Evolutionary conservation across 306 rosid genomes (phyloP).

Genomic region (Ammopiptanthus mongolicus): DNA sequence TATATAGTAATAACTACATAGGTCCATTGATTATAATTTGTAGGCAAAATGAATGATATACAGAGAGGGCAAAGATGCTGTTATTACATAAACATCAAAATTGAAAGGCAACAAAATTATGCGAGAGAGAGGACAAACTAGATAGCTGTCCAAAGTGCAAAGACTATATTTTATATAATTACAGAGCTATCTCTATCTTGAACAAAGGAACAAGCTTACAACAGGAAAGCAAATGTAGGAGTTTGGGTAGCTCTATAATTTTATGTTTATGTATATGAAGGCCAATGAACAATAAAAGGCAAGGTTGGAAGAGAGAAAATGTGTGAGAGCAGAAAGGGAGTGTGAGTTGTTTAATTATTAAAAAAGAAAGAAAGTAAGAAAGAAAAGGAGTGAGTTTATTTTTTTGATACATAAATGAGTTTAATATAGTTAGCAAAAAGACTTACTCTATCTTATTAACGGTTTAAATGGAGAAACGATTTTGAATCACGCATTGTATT

Average conservation of each 20-base stretch:
- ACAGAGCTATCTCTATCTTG: background rate
- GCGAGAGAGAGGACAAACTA: conserved; percentile 20
- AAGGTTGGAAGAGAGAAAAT: background rate
- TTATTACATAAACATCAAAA: background rate
- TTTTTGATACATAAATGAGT: background rate
- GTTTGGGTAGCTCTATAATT: conserved; percentile 18
- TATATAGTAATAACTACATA: no score
- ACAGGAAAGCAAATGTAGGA: conserved; percentile 14
- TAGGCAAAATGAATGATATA: background rate
- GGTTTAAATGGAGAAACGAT: background rate
- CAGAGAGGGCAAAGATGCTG: background rate
- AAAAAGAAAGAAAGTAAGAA: no score
- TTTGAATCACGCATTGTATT: background rate
- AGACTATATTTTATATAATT: background rate
- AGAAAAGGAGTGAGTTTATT: background rate
- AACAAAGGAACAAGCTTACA: conserved; percentile 8
- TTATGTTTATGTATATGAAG: conserved; percentile 10
- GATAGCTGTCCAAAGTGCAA: conserved; percentile 34
- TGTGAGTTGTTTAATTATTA: background rate
- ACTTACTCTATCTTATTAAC: background rate
- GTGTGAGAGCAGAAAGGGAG: background rate
- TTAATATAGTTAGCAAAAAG: background rate
- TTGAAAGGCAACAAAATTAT: background rate
- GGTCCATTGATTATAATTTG: background rate
- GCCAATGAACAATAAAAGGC: conserved; percentile 8